Evolutionary conservation across 2,329 filamentous ascomycete genomes (phyloP).

Genomic region (Berkeleyomyces rouxiae): DNA sequence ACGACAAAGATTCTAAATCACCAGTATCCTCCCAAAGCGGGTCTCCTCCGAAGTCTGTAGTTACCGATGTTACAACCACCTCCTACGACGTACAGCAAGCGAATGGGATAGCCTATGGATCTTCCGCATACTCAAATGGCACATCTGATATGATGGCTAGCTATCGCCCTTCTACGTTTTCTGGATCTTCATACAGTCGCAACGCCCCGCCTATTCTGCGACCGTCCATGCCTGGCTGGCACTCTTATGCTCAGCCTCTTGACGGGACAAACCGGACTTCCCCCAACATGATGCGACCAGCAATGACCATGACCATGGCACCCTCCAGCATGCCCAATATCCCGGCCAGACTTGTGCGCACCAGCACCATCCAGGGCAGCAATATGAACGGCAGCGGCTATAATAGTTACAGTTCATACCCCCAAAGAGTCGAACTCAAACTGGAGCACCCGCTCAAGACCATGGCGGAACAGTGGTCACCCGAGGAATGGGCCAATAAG

Average conservation of each 20-base stretch:
- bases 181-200: constrained; percentile 29
- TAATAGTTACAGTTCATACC: constrained; percentile 55
- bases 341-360: constrained; percentile 38
- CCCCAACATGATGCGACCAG: constrained; percentile 19
- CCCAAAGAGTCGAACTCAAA: constrained; percentile 69
- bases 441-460: constrained; percentile 69
- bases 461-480: constrained; percentile 72
- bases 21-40: constrained; percentile 23
- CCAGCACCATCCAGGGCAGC: constrained; percentile 34
- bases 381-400: constrained; percentile 29
- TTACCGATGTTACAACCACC: not conserved
- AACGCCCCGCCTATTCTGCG: constrained; percentile 22
- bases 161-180: constrained; percentile 36
- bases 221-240: constrained; percentile 27
- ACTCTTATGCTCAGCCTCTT: constrained; percentile 26
- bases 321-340: constrained; percentile 32
- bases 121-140: constrained; percentile 24
- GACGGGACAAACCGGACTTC: constrained; percentile 23
- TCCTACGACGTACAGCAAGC: not conserved
- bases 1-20: constrained; percentile 24
- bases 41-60: constrained; percentile 27
- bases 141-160: constrained; percentile 38
- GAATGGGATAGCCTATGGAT: not conserved
- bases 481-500: constrained; percentile 63
- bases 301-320: constrained; percentile 26